Base-by-base conservation (phyloP, 2,329 filamentous ascomycete genomes). In the Colletotrichum tabaci region DNA sequence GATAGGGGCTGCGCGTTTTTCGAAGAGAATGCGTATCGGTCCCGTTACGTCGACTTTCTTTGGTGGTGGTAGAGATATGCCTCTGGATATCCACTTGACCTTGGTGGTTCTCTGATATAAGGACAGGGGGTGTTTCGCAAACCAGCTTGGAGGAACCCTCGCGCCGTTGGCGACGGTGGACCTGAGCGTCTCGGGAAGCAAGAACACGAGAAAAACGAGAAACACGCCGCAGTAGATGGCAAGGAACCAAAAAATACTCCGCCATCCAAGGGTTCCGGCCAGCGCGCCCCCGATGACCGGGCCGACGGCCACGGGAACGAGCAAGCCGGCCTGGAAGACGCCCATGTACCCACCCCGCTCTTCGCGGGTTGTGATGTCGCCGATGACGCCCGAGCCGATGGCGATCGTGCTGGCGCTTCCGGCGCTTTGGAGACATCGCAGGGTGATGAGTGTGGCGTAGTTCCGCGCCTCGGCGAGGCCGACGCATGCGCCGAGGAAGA, bases 271-370 rank as follows among this genome's bases (percentile, higher is more conserved):
- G 61, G 83, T 85, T 53, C 86, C 82, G 6, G 82, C 81, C 4
- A 90, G 76, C 3, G 87, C 75, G 3, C 88, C 88, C 8, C 88
- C 88, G 10, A 90, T 80, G 4, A 89, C 81, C 0, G 89, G 88
- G 0, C 86, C 81, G 3, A 83, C 66, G 9, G 81, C 79, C 0
- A 81, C 77, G 16, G 82, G 85, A 35, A 81, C 80, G 13, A 80
- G 57, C 49, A 71, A 76, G 38, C 78, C 79, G 3, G 76, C 46
- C 57, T 82, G 84, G 58, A 83, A 85, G 74, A 84, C 84, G 50
- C 84, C 88, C 74, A 90, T 86, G 76, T 87, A 88, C 9, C 83
- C 80, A 21, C 88, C 89, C 57, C 90, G 83, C 75, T 92, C 89
- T 0, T 84, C 83, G 1, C 84, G 84, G 0, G 88, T 89, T 0